Base-by-base conservation (phyloP, 768 basidiomycete species). In the Baorangia bicolor region DNA sequence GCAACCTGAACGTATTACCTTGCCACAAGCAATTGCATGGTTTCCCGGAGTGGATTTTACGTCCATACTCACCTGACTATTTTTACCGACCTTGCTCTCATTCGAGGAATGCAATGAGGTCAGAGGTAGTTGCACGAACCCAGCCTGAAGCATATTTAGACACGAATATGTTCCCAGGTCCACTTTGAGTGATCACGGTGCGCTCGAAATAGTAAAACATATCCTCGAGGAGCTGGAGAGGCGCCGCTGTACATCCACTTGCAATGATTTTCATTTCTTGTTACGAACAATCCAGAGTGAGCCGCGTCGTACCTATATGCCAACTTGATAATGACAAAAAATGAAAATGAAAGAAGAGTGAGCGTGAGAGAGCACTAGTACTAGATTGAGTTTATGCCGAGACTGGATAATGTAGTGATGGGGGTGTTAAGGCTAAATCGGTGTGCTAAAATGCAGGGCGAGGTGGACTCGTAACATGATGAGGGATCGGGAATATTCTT, bases 321-420 rank as follows among this genome's bases (percentile, higher is more conserved):
- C 61, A 58, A 63, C 47, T 46, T 48, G 49, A 58, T 34, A 55
- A 44, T 14, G 51, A 62, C 49, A 58, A 44, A 56, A 57, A 52
- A 21, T 9, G 25, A 14, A 49, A 13, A 28, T 18, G 1, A 35
- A 51, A 18, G 16, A 33, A 49, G 28, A 31, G 30, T 12, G 13
- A 56, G 43, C 47, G 35, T 21, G 23, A 33, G 48, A 48, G 57
- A 53, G 57, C 49, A 55, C 41, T 43, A 51, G 27, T 56, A 68
- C 69, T 69, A 66, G 64, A 64, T 64, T 58, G 56, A 10, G 56
- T 64, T 61, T 67, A 70, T 69, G 65, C 60, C 28, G 59, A 38
- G 61, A 52, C 60, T 57, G 62, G 49, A 57, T 70, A 69, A 61
- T 66, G 60, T 69, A 70, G 44, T 56, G 53, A 50, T 57, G 53